Percentiles rank a stretch among this genome's conserved stretches.
phyloP scores from a whole-genome alignment of 768 basidiomycete genomes.

The Glaciozyma martinii region DNA sequence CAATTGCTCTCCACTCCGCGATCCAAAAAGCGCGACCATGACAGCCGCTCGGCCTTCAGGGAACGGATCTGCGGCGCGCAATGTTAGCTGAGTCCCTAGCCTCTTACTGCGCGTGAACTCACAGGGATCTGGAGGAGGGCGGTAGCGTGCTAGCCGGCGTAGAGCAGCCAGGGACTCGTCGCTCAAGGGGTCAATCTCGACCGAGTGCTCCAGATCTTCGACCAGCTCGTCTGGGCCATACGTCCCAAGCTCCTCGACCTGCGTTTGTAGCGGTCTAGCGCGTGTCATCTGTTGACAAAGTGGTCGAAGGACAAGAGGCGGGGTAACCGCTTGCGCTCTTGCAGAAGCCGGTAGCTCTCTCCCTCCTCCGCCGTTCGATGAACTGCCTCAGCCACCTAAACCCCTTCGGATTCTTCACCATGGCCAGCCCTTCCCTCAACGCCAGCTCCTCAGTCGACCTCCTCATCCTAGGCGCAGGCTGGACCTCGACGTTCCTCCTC shows the following conservation, averaged over 20 bases:
- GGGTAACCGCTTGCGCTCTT: too few relatives aligned
- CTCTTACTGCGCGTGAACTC: background rate
- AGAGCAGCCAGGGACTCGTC: constrained; percentile 12
- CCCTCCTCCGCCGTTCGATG: too few relatives aligned
- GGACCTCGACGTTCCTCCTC: constrained; percentile 56
- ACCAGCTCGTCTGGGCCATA: too few relatives aligned
- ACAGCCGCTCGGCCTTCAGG: constrained; percentile 20
- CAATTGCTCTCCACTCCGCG: constrained; percentile 14
- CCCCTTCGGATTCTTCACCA: too few relatives aligned
- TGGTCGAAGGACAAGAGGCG: too few relatives aligned
- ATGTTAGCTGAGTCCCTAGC: background rate
- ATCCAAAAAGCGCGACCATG: constrained; percentile 23
- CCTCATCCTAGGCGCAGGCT: constrained; percentile 59
- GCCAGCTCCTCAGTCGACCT: constrained; percentile 43
- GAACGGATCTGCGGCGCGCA: constrained; percentile 2
- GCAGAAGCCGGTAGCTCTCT: too few relatives aligned
- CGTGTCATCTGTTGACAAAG: too few relatives aligned
- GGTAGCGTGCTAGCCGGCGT: constrained; percentile 14
- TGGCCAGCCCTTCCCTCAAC: background rate
- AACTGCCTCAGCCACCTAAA: too few relatives aligned
- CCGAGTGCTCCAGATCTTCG: too few relatives aligned
- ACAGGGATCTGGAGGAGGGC: constrained; percentile 16
- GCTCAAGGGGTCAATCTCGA: constrained; percentile 14
- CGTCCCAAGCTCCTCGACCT: too few relatives aligned
- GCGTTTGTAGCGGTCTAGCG: too few relatives aligned